Percentiles rank a stretch among this genome's conserved stretches.
Evolutionary conservation across 2,329 filamentous ascomycete genomes (phyloP).

Genomic region (Daldinia eschscholtzii): DNA sequence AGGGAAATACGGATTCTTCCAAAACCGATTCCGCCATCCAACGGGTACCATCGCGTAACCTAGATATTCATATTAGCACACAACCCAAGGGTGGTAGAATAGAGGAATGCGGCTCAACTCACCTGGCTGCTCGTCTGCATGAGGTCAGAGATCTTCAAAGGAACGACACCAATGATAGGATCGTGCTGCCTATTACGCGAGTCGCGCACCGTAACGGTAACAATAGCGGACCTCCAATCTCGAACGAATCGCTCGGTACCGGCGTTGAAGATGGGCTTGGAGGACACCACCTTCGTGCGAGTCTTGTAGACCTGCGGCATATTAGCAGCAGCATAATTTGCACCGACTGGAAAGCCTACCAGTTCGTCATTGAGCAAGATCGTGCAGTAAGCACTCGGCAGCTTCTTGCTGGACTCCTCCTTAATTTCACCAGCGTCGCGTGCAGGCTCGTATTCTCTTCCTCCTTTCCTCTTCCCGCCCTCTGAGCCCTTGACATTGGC

Average conservation of each 20-base stretch:
- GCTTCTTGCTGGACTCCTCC: slow-evolving; percentile 81
- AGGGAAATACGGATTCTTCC: slow-evolving; percentile 90
- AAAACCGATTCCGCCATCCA: slow-evolving; percentile 93
- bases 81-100: not conserved
- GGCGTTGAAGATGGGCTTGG: slow-evolving; percentile 96
- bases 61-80: slow-evolving; percentile 45
- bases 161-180: slow-evolving; percentile 91
- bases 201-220: slow-evolving; percentile 91
- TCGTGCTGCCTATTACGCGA: slow-evolving; percentile 92
- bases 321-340: slow-evolving; percentile 49
- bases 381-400: slow-evolving; percentile 95
- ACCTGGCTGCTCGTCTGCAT: slow-evolving; percentile 85
- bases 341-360: slow-evolving; percentile 55
- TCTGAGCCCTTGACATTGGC: slow-evolving; percentile 88
- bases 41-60: slow-evolving; percentile 87
- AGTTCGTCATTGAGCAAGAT: slow-evolving; percentile 90
- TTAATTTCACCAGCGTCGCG: slow-evolving; percentile 86
- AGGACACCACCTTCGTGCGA: slow-evolving; percentile 92
- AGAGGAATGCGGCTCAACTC: slow-evolving; percentile 6
- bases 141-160: slow-evolving; percentile 88
- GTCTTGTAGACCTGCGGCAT: slow-evolving; percentile 79
- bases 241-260: slow-evolving; percentile 93
- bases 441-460: slow-evolving; percentile 86
- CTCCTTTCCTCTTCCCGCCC: slow-evolving; percentile 80
- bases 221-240: slow-evolving; percentile 89